These are phyloP conservation scores for Ordospora pajunii DNA, from an alignment of 371 early-diverging fungal species.

Conservation along the genomic window DNA sequence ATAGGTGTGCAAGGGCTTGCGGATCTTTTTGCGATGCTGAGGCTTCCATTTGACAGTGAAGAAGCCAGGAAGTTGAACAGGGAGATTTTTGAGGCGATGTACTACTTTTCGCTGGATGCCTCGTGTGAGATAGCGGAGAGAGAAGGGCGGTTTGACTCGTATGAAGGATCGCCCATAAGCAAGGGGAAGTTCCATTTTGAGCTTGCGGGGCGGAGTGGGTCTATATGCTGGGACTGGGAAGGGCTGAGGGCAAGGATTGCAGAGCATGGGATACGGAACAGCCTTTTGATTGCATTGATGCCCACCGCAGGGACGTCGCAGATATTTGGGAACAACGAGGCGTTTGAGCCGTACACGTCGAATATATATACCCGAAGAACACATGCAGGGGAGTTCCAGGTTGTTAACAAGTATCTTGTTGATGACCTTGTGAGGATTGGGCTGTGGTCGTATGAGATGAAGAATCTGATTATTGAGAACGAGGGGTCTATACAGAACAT, in stretches of 20 bases:
- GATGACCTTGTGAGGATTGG: constrained; percentile 79
- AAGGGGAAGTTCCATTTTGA: constrained; percentile 90
- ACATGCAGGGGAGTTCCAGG: constrained; percentile 95
- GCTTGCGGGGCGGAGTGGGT: constrained; percentile 72
- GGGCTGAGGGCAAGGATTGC: constrained; percentile 71
- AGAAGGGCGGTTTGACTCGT: constrained; percentile 77
- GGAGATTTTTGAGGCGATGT: constrained; percentile 89
- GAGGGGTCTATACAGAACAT: constrained; percentile 83
- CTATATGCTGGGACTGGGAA: constrained; percentile 79
- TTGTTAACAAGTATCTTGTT: constrained; percentile 88
- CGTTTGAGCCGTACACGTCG: constrained; percentile 93
- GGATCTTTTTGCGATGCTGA: constrained; percentile 86
- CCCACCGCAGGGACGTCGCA: constrained; percentile 97
- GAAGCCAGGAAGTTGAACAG: constrained; percentile 76
- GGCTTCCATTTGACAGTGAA: constrained; percentile 84
- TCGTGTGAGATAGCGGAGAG: constrained; percentile 77
- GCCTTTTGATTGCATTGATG: constrained; percentile 92
- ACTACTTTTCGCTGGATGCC: constrained; percentile 85
- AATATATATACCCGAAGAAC: constrained; percentile 96
- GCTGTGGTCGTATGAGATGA: constrained; percentile 86
- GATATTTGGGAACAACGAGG: constrained; percentile 94
- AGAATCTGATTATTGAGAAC: constrained; percentile 83
- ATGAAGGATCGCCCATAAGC: constrained; percentile 76
- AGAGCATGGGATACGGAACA: constrained; percentile 85
- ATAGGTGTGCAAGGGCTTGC: constrained; percentile 97